These are phyloP conservation scores for Lipomyces yamanashiensis DNA, from an alignment of 805 yeast species.

Conservation along the genomic window DNA sequence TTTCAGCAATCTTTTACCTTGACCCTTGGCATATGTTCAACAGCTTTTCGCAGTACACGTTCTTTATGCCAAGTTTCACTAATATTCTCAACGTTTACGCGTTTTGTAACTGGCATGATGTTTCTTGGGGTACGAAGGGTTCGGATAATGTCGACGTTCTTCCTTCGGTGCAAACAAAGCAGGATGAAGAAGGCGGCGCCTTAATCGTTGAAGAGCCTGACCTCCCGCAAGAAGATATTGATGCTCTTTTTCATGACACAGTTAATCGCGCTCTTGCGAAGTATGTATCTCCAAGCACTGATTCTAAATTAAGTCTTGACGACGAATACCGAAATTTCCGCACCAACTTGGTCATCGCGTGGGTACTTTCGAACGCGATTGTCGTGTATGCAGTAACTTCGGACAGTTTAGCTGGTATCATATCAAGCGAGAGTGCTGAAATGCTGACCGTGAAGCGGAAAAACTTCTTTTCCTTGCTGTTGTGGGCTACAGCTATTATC, in stretches of 20 bases:
- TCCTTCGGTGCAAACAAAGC: slow-evolving; percentile 56
- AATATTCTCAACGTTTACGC: slow-evolving; percentile 68
- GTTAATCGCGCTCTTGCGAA: slow-evolving; percentile 60
- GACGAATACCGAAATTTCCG: slow-evolving; percentile 50
- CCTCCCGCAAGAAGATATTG: slow-evolving; percentile 57
- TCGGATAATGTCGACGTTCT: slow-evolving; percentile 58
- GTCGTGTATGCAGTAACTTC: slow-evolving; percentile 49
- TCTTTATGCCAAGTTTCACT: slow-evolving; percentile 58
- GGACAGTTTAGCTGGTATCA: slow-evolving; percentile 41
- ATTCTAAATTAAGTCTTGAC: slow-evolving; percentile 39
- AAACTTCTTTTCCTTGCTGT: slow-evolving; percentile 53
- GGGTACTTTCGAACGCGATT: slow-evolving; percentile 49
- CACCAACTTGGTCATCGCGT: slow-evolving; percentile 47
- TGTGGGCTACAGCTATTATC: slow-evolving; percentile 67
- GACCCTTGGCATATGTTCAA: slow-evolving; percentile 64
- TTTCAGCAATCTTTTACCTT: slow-evolving; percentile 61
- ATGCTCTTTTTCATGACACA: slow-evolving; percentile 53
- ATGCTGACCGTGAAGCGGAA: slow-evolving; percentile 40
- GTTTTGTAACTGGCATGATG: slow-evolving; percentile 72
- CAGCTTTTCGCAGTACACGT: slow-evolving; percentile 51
- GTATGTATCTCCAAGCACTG: slow-evolving; percentile 48
- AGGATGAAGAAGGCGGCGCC: slow-evolving; percentile 56
- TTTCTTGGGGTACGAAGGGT: slow-evolving; percentile 79
- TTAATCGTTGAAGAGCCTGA: slow-evolving; percentile 58
- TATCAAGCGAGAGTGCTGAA: slow-evolving; percentile 35